Conservation (phyloP, 768 basidiomycete species). For the Daedaleopsis nitida region DNA sequence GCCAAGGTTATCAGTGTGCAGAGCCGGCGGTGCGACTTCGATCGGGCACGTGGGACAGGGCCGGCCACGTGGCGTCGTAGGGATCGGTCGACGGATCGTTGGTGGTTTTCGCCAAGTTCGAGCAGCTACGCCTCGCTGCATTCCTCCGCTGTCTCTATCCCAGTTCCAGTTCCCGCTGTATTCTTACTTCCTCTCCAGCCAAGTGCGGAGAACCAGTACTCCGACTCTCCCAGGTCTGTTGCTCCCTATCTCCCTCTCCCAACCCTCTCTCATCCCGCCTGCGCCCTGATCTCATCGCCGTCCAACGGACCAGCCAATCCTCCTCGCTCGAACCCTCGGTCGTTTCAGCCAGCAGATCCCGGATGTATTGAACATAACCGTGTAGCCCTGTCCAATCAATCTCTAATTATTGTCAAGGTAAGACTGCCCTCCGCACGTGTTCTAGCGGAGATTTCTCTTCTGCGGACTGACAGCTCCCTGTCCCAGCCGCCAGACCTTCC, state of each 20-base stretch:
- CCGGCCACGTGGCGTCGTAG: conserved; percentile 14
- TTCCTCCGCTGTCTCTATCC: background rate
- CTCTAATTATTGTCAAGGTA: conserved; percentile 25
- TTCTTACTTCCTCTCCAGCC: background rate
- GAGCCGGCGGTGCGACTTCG: background rate
- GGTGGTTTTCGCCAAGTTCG: background rate
- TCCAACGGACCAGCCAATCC: conserved; percentile 10
- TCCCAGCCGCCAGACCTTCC: conserved; percentile 19
- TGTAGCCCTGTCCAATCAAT: conserved; percentile 14
- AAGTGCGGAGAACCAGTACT: background rate
- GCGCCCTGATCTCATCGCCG: conserved; percentile 21
- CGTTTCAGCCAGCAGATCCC: conserved; percentile 6
- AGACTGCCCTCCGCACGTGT: conserved; percentile 18
- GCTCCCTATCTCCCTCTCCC: background rate
- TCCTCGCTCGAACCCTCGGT: conserved; percentile 14
- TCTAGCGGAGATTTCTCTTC: conserved; percentile 15
- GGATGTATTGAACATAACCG: conserved; percentile 22
- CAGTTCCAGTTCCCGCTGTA: background rate
- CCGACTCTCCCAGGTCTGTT: background rate
- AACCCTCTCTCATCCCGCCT: conserved; percentile 12
- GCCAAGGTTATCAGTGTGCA: background rate
- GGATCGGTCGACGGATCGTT: conserved; percentile 3
- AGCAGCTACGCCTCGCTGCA: background rate
- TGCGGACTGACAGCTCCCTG: conserved; percentile 21
- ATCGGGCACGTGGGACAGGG: conserved; percentile 3